Percentiles rank a stretch among this genome's conserved stretches.
Conservation (phyloP, 306 rosid species). For the Dicorynia guianensis region DNA sequence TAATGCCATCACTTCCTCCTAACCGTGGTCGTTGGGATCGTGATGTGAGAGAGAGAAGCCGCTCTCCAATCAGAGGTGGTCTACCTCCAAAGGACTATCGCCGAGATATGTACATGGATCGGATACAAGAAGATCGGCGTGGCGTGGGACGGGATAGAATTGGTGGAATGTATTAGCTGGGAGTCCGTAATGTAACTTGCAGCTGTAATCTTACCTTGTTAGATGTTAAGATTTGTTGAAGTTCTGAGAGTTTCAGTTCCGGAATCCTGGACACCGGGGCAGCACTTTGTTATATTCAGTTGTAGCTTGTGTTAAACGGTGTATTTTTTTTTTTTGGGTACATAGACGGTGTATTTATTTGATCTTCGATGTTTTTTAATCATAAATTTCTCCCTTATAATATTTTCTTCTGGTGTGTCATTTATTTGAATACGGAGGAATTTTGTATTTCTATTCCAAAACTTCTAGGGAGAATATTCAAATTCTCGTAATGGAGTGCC, state of each 20-base stretch:
- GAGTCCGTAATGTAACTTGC: not conserved
- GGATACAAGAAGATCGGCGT: conserved; percentile 71
- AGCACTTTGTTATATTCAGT: not conserved
- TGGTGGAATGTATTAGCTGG: conserved; percentile 65
- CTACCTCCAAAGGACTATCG: conserved; percentile 70
- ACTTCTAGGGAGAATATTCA: no score
- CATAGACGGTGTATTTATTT: not conserved
- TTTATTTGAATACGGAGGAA: no score
- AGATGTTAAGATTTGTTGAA: not conserved
- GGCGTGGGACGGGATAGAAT: conserved; percentile 67
- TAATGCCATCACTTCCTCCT: conserved; percentile 57
- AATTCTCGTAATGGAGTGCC: no score
- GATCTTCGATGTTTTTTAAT: no score
- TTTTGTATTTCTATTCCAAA: no score
- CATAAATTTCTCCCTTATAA: no score
- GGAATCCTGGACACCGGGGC: not conserved
- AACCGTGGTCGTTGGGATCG: conserved; percentile 65
- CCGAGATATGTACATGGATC: conserved; percentile 55
- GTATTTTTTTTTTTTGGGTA: no score
- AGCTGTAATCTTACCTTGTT: not conserved
- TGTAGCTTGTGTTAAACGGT: not conserved
- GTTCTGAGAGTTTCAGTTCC: no score
- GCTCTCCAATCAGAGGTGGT: conserved; percentile 74
- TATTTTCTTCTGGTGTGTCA: no score
- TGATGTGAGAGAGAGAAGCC: conserved; percentile 78